Percentiles rank a stretch among this genome's conserved stretches.
These are phyloP conservation scores for Torulaspora maleeae DNA, from an alignment of 805 yeast species.

Conservation along the genomic window DNA sequence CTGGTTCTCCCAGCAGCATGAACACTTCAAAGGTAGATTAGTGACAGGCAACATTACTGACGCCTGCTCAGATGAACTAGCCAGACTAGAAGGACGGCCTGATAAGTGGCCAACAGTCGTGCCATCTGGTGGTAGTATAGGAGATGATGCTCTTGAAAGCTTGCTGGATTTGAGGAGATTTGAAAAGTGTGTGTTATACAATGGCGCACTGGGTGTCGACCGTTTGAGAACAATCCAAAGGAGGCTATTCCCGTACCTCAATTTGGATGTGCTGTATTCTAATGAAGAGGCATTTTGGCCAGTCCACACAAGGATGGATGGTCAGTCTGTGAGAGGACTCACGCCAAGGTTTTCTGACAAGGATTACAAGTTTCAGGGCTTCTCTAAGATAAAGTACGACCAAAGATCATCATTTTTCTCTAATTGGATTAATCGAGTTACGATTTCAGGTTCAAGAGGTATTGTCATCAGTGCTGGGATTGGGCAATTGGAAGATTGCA, in stretches of 20 bases:
- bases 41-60: background rate
- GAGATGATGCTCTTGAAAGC: conserved; percentile 9
- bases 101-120: background rate
- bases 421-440: conserved; percentile 6
- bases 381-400: conserved; percentile 3
- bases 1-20: background rate
- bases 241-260: conserved; percentile 11
- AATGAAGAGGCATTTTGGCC: conserved; percentile 12
- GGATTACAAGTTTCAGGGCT: conserved; percentile 1
- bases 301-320: conserved; percentile 9
- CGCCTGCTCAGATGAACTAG: background rate
- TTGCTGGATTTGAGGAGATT: background rate
- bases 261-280: conserved; percentile 4
- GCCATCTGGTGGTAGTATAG: background rate
- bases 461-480: conserved; percentile 39
- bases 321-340: conserved; percentile 1
- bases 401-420: conserved; percentile 9
- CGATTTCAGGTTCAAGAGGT: conserved; percentile 25
- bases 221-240: conserved; percentile 1
- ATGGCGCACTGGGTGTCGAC: background rate
- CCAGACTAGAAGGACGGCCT: background rate
- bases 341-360: conserved; percentile 5
- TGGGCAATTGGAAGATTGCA: conserved; percentile 32
- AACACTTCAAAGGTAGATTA: background rate
- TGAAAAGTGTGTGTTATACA: conserved; percentile 2